Conservation (phyloP, 768 basidiomycete genomes). For the Candolleomyces aberdarensis region DNA sequence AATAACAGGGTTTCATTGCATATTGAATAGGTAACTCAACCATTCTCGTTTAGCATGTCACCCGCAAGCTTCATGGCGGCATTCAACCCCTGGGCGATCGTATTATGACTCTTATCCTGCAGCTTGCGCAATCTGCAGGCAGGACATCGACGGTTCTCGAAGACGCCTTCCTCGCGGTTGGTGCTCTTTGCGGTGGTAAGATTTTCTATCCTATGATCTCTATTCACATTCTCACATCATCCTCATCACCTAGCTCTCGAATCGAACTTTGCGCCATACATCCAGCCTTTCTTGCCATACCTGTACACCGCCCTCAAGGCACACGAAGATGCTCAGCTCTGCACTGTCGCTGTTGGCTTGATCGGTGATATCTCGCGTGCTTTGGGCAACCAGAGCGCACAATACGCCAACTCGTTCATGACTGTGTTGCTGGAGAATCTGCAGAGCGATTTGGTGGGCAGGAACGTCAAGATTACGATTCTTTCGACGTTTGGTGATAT, state of each 20-base stretch:
- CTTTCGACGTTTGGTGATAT: conserved; percentile 96
- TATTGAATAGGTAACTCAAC: too few species aligned
- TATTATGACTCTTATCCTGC: conserved; percentile 89
- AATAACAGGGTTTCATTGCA: too few species aligned
- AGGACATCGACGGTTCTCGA: conserved; percentile 95
- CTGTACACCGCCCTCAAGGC: conserved; percentile 87
- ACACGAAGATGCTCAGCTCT: conserved; percentile 93
- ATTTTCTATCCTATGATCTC: not conserved
- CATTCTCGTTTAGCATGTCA: conserved; percentile 57
- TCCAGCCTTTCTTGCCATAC: conserved; percentile 80
- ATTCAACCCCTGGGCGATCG: conserved; percentile 90
- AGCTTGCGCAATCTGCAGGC: conserved; percentile 80
- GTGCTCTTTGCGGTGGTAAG: conserved; percentile 75
- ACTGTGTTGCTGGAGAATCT: conserved; percentile 87
- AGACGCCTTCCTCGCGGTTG: conserved; percentile 93
- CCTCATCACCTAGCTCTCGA: conserved; percentile 56
- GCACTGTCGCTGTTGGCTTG: conserved; percentile 92
- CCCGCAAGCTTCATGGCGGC: conserved; percentile 78
- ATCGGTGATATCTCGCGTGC: conserved; percentile 97
- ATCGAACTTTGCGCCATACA: conserved; percentile 74
- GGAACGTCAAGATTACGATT: conserved; percentile 96
- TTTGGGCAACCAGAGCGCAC: conserved; percentile 76
- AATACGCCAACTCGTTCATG: conserved; percentile 90
- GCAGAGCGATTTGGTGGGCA: conserved; percentile 84
- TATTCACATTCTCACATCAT: not conserved